A percentile compares a stretch with the other conserved stretches of the same genome.
Conservation (phyloP, 1,284 basidiomycete genomes). For the Sporisorium sorghi region DNA sequence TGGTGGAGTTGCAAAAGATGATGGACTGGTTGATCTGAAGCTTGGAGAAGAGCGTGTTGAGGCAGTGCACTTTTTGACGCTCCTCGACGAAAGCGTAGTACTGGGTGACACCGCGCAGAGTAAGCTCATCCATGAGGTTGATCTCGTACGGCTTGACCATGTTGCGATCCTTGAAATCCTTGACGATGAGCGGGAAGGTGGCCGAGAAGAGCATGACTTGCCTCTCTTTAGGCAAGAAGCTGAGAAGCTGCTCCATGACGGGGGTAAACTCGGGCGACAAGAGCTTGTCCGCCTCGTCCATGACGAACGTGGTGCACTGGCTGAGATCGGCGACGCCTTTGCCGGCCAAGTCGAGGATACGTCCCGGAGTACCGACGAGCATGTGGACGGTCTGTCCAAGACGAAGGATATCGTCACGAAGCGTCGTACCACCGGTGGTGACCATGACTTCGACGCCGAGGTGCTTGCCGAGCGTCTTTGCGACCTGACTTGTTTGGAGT, state of each 20-base stretch:
- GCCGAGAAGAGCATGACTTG: slow-evolving; percentile 99
- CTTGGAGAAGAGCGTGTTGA: slow-evolving; percentile 96
- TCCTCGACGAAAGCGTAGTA: slow-evolving; percentile 99
- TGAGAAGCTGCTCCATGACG: slow-evolving; percentile 95
- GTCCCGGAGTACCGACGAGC: slow-evolving; percentile 94
- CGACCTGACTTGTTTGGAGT: slow-evolving; percentile 89
- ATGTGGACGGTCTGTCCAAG: slow-evolving; percentile 91
- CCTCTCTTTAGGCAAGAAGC: slow-evolving; percentile 83
- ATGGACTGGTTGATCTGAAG: slow-evolving; percentile 99
- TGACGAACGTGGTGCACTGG: slow-evolving; percentile 86
- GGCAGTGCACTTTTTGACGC: slow-evolving; percentile 97
- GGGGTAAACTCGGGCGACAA: slow-evolving; percentile 97
- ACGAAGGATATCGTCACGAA: slow-evolving; percentile 93
- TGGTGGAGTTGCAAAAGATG: slow-evolving; percentile 99
- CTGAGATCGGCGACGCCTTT: slow-evolving; percentile 94
- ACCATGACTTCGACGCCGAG: slow-evolving; percentile 98
- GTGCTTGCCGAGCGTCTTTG: slow-evolving; percentile 96
- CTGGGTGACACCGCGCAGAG: slow-evolving; percentile 96
- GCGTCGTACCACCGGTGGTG: slow-evolving; percentile 95
- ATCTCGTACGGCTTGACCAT: slow-evolving; percentile 97
- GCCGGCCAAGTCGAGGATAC: slow-evolving; percentile 93
- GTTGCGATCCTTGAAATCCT: slow-evolving; percentile 99
- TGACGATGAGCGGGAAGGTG: slow-evolving; percentile 98
- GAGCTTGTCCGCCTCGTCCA: slow-evolving; percentile 97
- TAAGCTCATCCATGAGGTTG: slow-evolving; percentile 99